Conservation (phyloP, 768 basidiomycete species). For the Hirschioporus abietinus region DNA sequence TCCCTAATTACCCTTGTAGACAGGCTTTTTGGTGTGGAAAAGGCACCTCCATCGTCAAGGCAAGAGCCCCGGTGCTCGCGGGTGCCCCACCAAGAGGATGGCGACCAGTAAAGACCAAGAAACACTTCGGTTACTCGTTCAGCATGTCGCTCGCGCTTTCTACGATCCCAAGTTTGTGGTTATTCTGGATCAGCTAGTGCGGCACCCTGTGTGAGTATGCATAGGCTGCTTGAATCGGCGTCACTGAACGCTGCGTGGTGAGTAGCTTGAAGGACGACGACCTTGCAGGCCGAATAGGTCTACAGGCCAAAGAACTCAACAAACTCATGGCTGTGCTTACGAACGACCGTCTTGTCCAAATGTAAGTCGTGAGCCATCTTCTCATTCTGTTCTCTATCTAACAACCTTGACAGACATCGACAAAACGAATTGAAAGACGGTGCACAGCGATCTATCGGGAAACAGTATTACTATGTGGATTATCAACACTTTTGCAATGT, state of each 20-base stretch:
- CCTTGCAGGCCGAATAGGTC: conserved; percentile 82
- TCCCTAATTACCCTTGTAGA: neutral
- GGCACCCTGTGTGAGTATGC: conserved; percentile 82
- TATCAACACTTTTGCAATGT: conserved; percentile 95
- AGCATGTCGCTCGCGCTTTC: conserved; percentile 89
- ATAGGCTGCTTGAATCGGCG: conserved; percentile 11
- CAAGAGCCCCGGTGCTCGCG: neutral
- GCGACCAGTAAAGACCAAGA: conserved; percentile 77
- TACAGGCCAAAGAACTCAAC: conserved; percentile 85
- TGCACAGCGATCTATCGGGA: conserved; percentile 79
- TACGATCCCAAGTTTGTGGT: conserved; percentile 92
- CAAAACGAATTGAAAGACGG: conserved; percentile 91
- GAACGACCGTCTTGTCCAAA: conserved; percentile 70
- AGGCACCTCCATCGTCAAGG: neutral
- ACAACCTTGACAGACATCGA: conserved; percentile 51
- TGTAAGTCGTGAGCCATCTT: conserved; percentile 42
- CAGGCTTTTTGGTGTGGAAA: too few relatives aligned
- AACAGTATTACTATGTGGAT: conserved; percentile 95
- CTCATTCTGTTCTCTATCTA: neutral
- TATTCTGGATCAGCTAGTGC: conserved; percentile 89
- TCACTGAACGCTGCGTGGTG: conserved; percentile 6
- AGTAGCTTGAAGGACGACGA: conserved; percentile 89
- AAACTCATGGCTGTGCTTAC: conserved; percentile 81
- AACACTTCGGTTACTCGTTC: conserved; percentile 80
- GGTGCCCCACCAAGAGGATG: conserved; percentile 30